A percentile compares a stretch with the other conserved stretches of the same genome.
Conservation (phyloP, 805 yeast genomes). For the Grigorovia humatica region DNA sequence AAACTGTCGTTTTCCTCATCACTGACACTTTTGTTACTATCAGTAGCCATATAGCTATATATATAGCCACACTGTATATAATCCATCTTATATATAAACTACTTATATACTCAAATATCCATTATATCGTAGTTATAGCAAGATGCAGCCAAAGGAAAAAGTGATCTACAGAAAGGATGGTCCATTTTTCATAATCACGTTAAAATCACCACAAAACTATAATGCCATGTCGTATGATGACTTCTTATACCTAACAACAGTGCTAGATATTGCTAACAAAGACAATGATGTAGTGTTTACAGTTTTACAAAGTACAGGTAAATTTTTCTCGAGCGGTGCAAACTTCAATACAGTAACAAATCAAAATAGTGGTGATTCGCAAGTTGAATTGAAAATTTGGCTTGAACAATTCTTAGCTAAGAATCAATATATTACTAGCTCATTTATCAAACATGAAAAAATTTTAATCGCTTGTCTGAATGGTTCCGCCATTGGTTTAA, state of each 20-base stretch:
- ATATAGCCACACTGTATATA: no score
- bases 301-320: slow-evolving; percentile 57
- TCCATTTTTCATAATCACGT: slow-evolving; percentile 47
- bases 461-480: slow-evolving; percentile 64
- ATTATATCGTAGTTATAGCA: not conserved
- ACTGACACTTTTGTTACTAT: not conserved
- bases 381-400: slow-evolving; percentile 34
- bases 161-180: slow-evolving; percentile 12
- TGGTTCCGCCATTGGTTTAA: slow-evolving; percentile 80
- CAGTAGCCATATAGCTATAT: not conserved
- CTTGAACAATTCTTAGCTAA: slow-evolving; percentile 52
- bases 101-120: no score
- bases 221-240: slow-evolving; percentile 63
- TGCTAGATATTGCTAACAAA: slow-evolving; percentile 50
- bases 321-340: slow-evolving; percentile 80
- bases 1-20: not conserved
- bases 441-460: slow-evolving; percentile 61
- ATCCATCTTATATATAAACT: no score
- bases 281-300: slow-evolving; percentile 56
- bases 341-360: slow-evolving; percentile 37
- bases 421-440: slow-evolving; percentile 57
- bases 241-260: slow-evolving; percentile 48
- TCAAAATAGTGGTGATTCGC: slow-evolving; percentile 5
- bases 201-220: slow-evolving; percentile 48
- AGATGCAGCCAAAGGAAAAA: slow-evolving; percentile 6